Evolutionary conservation across 2,329 filamentous ascomycete genomes (phyloP).

Genomic region (Fusarium sulawesiense): DNA sequence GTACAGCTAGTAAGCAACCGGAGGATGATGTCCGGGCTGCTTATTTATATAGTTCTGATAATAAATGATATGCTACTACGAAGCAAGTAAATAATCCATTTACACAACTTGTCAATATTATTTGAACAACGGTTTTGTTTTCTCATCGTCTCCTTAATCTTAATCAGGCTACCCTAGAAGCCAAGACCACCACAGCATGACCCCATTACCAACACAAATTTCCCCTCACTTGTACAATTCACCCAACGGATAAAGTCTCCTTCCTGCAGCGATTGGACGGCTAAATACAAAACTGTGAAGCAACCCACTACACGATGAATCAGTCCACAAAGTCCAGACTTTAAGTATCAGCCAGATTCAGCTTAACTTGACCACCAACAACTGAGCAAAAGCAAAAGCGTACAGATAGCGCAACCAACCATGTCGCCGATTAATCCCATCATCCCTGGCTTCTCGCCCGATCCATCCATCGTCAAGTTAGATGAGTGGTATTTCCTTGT

Average conservation of each 20-base stretch:
- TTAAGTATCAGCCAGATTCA: conserved; percentile 7
- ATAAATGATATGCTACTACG: no score
- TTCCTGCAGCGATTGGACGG: conserved; percentile 2
- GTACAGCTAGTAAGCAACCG: not conserved
- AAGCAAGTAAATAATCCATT: no score
- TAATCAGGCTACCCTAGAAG: not conserved
- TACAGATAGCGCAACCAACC: not conserved
- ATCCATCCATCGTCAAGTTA: conserved; percentile 20
- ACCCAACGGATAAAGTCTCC: not conserved
- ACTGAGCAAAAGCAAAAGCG: not conserved
- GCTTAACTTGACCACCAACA: not conserved
- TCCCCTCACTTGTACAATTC: not conserved
- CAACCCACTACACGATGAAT: not conserved
- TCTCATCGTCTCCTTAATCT: not conserved
- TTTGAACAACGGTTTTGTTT: not conserved
- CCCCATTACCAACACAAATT: not conserved
- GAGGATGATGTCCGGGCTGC: no score
- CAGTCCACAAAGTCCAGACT: not conserved
- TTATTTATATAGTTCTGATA: no score
- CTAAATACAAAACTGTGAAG: not conserved
- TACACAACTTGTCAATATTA: no score
- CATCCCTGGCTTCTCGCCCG: conserved; percentile 22
- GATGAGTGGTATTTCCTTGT: conserved; percentile 25
- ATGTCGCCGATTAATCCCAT: conserved; percentile 23
- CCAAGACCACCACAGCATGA: not conserved